Evolutionary conservation across 1,284 basidiomycete genomes (phyloP), one percentile per base, ranked within the genome.

Genomic region (Puccinia polysora): DNA sequence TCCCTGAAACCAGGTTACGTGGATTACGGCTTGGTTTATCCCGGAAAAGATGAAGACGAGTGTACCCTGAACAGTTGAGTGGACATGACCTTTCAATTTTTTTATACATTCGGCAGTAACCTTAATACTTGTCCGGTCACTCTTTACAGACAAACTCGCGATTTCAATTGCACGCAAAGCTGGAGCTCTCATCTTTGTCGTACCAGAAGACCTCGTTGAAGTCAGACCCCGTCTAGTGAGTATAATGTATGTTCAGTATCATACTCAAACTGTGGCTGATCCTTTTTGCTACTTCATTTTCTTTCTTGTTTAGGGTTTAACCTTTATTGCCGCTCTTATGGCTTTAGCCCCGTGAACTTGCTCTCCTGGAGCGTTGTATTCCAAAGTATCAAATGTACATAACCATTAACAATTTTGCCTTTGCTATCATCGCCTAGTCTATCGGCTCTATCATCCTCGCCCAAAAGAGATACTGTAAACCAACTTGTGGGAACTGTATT

Each of bases 101-200:
- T 15, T 8, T 20, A 1, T 25, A 2, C 25, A 18, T 28, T 55
- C 32, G 47, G 8, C 28, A 20, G 2, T 28, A 14, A 15, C 43
- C n/a, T 20, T 63, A 23, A 6, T 47, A 15, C 28, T 18, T 14
- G 20, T 7, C 18, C 20, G 30, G 15, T 65, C 28, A 7, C 34
- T n/a, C 47, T 65, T 18, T 23, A 63, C 34, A 71, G 93, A 92
- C 49, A 96, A 96, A 85, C 81, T 98, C 74, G 96, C 93, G 18
- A 98, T 98, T 77, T 95, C 91, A 4, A 97, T 98, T 77, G 94
- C 95, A 25, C 85, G 95, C 79, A 98, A 98, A 86, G 87, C 96
- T 86, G 91, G 93, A 69, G 91, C 92, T 3, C 82, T 97, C 77
- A 97, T 98, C 78, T 97, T 97, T 85, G 83, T 98, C 74, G 96